Evolutionary conservation across 371 early-diverging fungal genomes (phyloP).

Genomic region (Rhizopus arrhizus): DNA sequence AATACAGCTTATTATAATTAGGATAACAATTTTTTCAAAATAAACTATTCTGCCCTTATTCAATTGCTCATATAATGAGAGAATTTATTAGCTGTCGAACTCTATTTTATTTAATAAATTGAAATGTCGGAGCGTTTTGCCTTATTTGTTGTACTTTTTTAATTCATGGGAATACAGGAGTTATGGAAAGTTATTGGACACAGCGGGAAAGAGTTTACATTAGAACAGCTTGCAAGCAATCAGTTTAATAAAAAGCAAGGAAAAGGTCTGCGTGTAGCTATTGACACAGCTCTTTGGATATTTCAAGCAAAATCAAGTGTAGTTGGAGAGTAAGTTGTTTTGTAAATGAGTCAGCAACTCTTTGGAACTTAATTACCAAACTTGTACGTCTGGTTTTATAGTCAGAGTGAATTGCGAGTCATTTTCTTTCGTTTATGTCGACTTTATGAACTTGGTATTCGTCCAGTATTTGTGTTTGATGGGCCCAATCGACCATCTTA

Average conservation of each 20-base stretch:
- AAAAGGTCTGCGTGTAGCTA: slow-evolving; percentile 33
- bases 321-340: slow-evolving; percentile 31
- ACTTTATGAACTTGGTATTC: slow-evolving; percentile 39
- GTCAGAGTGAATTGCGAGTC: slow-evolving; percentile 25
- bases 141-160: too few species aligned
- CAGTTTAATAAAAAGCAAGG: neutral
- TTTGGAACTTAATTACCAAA: neutral
- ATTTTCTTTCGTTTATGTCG: slow-evolving; percentile 41
- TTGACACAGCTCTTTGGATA: slow-evolving; percentile 41
- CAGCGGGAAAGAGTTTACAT: slow-evolving; percentile 10
- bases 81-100: too few species aligned
- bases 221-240: slow-evolving; percentile 18
- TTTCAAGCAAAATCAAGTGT: slow-evolving; percentile 26
- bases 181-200: slow-evolving; percentile 21
- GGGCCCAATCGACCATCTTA: slow-evolving; percentile 31
- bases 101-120: too few species aligned
- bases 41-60: neutral
- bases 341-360: neutral
- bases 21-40: too few species aligned
- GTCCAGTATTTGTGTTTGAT: slow-evolving; percentile 50
- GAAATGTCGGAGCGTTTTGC: too few species aligned
- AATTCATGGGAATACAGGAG: slow-evolving; percentile 20
- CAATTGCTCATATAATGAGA: too few species aligned
- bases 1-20: too few species aligned
- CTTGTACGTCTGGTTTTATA: slow-evolving; percentile 3